Base-by-base conservation (phyloP, 305 asterid genomes). In the Fraxinus floribunda region DNA sequence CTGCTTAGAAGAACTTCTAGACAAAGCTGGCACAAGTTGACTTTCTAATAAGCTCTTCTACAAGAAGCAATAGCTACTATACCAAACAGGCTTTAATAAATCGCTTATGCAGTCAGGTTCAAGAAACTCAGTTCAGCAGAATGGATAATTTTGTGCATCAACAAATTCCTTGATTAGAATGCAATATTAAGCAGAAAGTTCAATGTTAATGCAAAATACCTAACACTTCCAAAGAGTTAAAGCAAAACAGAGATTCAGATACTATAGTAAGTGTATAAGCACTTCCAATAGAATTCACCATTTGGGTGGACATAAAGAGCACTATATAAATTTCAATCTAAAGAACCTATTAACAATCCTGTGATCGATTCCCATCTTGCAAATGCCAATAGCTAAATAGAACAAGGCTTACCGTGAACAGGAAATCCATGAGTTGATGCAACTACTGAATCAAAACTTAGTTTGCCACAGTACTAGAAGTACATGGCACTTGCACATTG, bases 401-500 rank as follows among this genome's bases (percentile, higher is more conserved):
- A 55, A 22, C 16, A 79, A 60, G 36, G 74, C 89, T 84, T 84
- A 91, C 95, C 89, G 73, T 57, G 79, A 75, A 71, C 83, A 81
- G 83, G 80, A 76, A 80, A 83, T 46, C 82, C 70, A 24, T 30
- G 83, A 83, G 55, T 62, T 26, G 86, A 83, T 79, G 81, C 32
- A 75, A 57, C 55, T 24, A 77, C 80, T 76, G 62, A 44, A 55
- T 74, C 52, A 70, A 79, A 78, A 75, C 71, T 87, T 81, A 91
- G 85, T 76, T 87, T 78, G 92, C 88, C 24, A 89, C 85, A 79
- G 93, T 88, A 86, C 87, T 88, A 78, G 91, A 81, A 89, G 92
- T 87, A 77, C 84, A 85, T 81, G 93, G 88, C 82, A 90, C 80
- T 79, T 78, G 89, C 13, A 78, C 62, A 38, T 46, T 80, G 70